Base-by-base conservation (phyloP, 1,284 basidiomycete genomes). In the Sporisorium graminicola region DNA sequence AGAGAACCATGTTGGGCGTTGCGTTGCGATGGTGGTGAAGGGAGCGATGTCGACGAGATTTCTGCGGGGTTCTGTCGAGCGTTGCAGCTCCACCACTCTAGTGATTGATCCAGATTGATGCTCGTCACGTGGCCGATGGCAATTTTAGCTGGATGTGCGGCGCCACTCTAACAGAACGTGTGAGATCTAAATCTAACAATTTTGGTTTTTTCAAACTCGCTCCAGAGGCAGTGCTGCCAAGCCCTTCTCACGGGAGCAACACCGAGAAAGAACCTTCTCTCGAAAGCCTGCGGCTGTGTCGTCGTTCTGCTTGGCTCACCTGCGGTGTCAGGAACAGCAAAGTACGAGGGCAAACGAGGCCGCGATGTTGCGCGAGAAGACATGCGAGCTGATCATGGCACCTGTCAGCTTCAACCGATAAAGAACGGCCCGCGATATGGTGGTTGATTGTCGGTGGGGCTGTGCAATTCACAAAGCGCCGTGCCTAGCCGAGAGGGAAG, bases 1-100 rank as follows among this genome's bases (percentile, higher is more conserved):
- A 93, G 84, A 99, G 90, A 86, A 99, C 97, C 96, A 98, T 97
- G 42, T n/a, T 62, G 50, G 63, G 29, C 29, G 24, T 20, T 29
- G 43, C 9, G 12, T 2, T n/a, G 20, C 20, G 22, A 9, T 22
- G 63, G 18, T 7, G 33, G 5, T 26, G 46, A n/a, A 40, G 1
- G 14, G 8, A 40, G 37, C 16, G 18, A 40, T 52, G 40, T 27
- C 24, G 58, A n/a, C 31, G 27, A 47, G 27, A n/a, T 29, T 49
- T 13, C 7, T 49, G 46, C 37, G 26, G 27, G 47, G 44, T n/a
- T 16, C 16, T 49, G 6, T 49, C 16, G 26, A 49, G 18, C 16
- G 47, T 29, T 49, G 47, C 27, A 18, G 27, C 27, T 49, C 47
- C 47, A 49, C 27, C 18, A 29, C n/a, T n/a, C n/a, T n/a, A n/a